phyloP scores from a whole-genome alignment of 345 rosid species.

The Linum trigynum region DNA sequence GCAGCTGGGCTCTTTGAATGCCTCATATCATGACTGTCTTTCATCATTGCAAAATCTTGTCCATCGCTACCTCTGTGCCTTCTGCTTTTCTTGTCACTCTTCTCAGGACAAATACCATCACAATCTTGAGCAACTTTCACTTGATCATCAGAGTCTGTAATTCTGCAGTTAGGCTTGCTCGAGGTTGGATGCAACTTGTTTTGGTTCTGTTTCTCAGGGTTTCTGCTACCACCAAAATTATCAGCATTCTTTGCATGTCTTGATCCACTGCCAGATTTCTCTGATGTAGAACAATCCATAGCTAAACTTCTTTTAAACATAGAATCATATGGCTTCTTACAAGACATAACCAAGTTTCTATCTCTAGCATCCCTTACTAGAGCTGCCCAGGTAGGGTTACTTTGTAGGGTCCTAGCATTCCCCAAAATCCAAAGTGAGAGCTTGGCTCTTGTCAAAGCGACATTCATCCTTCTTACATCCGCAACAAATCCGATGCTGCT shows the following conservation, averaged over 20 bases:
- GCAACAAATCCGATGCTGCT: conserved; percentile 87
- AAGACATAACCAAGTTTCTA: conserved; percentile 55
- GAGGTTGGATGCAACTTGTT: conserved; percentile 15
- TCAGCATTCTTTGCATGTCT: conserved; percentile 18
- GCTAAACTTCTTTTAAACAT: conserved; percentile 25
- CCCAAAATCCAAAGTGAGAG: conserved; percentile 93
- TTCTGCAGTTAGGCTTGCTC: conserved; percentile 16
- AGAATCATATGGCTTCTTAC: conserved; percentile 46
- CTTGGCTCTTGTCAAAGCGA: conserved; percentile 90
- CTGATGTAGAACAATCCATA: conserved; percentile 15
- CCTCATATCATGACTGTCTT: conserved; percentile 21
- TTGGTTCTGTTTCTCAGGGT: conserved; percentile 24
- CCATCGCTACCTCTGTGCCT: conserved; percentile 29
- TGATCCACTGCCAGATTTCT: conserved; percentile 19
- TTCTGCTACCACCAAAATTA: conserved; percentile 14
- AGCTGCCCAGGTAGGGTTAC: conserved; percentile 70
- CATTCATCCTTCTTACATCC: conserved; percentile 92
- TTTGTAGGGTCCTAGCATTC: conserved; percentile 64
- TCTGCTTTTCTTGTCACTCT: conserved; percentile 19
- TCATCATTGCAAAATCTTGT: conserved; percentile 14
- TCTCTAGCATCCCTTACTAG: conserved; percentile 77
- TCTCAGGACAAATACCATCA: conserved; percentile 17
- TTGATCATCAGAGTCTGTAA: conserved; percentile 4
- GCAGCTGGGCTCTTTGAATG: conserved; percentile 17
- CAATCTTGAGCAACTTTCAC: conserved; percentile 19